These are phyloP conservation scores for Helminthosporium solani DNA, from an alignment of 2,329 filamentous ascomycete genomes.

Conservation along the genomic window DNA sequence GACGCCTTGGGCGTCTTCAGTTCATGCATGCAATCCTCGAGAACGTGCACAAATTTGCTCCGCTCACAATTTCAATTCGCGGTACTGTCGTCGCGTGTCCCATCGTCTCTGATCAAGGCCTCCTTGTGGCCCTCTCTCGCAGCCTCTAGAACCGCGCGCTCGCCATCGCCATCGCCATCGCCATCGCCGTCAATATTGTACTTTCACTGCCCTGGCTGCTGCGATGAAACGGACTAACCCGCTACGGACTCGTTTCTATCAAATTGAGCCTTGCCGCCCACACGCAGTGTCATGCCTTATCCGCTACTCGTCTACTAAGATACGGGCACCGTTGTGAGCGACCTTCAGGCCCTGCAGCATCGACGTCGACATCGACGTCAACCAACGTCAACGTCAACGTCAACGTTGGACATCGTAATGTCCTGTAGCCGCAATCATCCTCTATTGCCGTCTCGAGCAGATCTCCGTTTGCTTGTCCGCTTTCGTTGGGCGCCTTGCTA, in stretches of 20 bases:
- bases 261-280: neutral
- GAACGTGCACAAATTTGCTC: neutral
- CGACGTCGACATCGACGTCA: too few species aligned
- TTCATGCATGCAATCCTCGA: neutral
- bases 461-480: constrained; percentile 3
- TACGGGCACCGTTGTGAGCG: neutral
- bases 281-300: too few species aligned
- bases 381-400: too few species aligned
- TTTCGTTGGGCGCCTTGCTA: constrained; percentile 7
- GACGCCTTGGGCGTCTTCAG: neutral
- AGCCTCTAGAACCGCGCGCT: constrained; percentile 5
- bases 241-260: constrained; percentile 2
- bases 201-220: neutral
- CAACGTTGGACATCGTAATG: too few species aligned
- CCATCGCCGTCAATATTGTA: neutral
- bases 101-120: too few species aligned
- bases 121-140: neutral
- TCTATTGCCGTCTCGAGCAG: neutral
- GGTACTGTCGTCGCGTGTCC: constrained; percentile 7
- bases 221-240: constrained; percentile 1
- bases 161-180: neutral
- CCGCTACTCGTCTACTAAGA: too few species aligned
- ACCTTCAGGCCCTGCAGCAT: too few species aligned
- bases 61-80: constrained; percentile 11
- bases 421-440: too few species aligned